These are phyloP conservation scores for Globisporangium middletonii DNA, from an alignment of 352 stramenopile genomes.

Conservation along the genomic window DNA sequence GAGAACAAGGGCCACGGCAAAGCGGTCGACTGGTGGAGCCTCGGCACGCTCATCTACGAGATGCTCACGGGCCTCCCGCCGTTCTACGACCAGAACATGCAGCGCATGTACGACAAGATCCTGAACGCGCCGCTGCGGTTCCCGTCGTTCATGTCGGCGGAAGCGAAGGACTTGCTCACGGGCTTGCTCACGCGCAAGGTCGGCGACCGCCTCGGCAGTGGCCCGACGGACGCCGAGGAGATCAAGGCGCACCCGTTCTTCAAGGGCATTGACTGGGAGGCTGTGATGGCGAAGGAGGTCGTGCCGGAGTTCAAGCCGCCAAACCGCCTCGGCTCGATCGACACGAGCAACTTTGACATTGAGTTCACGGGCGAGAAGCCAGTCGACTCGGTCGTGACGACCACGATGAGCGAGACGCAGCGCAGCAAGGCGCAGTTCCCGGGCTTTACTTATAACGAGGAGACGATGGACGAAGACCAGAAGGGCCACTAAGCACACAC, in stretches of 20 bases:
- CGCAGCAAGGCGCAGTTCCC: constrained; percentile 89
- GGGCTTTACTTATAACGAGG: constrained; percentile 88
- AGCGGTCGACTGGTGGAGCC: constrained; percentile 87
- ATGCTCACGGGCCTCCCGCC: constrained; percentile 90
- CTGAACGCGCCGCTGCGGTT: constrained; percentile 86
- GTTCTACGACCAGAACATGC: constrained; percentile 94
- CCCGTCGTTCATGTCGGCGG: constrained; percentile 87
- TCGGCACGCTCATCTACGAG: constrained; percentile 94
- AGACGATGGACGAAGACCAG: constrained; percentile 83
- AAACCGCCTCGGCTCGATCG: constrained; percentile 83
- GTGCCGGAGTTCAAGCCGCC: constrained; percentile 90
- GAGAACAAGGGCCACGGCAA: constrained; percentile 92
- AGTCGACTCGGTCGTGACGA: constrained; percentile 88
- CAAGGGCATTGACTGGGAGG: constrained; percentile 89
- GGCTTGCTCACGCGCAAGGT: constrained; percentile 86
- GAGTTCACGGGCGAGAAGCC: constrained; percentile 92
- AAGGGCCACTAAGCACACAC: constrained; percentile 57
- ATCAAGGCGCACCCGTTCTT: constrained; percentile 94
- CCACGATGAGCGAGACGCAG: constrained; percentile 87
- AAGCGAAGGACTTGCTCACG: constrained; percentile 83
- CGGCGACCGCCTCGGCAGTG: constrained; percentile 80
- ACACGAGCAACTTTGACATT: constrained; percentile 93
- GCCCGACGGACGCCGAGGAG: constrained; percentile 84
- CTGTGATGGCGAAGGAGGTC: constrained; percentile 83
- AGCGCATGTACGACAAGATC: constrained; percentile 95